Conservation (phyloP, 78 protist genomes). For the Dictyostelium capitatum region DNA sequence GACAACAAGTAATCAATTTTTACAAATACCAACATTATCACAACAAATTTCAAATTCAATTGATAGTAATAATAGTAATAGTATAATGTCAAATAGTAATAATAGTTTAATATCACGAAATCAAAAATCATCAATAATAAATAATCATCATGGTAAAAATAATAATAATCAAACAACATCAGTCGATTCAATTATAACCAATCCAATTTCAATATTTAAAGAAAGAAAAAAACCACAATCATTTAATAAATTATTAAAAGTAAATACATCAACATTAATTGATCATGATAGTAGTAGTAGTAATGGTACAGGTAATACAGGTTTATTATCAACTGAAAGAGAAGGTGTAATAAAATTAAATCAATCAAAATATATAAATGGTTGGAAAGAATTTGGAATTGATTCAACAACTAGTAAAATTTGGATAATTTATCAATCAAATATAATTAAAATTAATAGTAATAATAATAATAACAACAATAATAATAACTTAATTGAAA, state of each 20-base stretch:
- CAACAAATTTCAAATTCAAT: background rate
- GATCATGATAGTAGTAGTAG: background rate
- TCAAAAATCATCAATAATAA: constrained; percentile 1
- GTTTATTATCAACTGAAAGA: background rate
- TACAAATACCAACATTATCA: no score
- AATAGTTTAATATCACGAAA: background rate
- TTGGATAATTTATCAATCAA: constrained; percentile 65
- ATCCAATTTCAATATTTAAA: constrained; percentile 52
- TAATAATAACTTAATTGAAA: constrained; percentile 48
- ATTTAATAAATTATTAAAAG: constrained; percentile 16
- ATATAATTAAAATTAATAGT: constrained; percentile 34
- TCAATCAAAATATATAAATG: constrained; percentile 17
- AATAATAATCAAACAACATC: background rate
- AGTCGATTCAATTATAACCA: background rate
- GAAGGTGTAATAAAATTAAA: constrained; percentile 64
- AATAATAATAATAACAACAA: background rate
- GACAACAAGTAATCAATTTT: background rate
- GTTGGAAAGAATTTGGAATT: constrained; percentile 81
- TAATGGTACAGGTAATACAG: background rate
- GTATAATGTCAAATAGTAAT: background rate
- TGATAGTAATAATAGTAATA: background rate
- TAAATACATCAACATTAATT: background rate
- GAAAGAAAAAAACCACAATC: constrained; percentile 53
- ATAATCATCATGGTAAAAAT: background rate
- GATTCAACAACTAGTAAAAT: constrained; percentile 7